Base-by-base conservation (phyloP, 768 basidiomycete genomes). In the Phanerochaete carnosa region DNA sequence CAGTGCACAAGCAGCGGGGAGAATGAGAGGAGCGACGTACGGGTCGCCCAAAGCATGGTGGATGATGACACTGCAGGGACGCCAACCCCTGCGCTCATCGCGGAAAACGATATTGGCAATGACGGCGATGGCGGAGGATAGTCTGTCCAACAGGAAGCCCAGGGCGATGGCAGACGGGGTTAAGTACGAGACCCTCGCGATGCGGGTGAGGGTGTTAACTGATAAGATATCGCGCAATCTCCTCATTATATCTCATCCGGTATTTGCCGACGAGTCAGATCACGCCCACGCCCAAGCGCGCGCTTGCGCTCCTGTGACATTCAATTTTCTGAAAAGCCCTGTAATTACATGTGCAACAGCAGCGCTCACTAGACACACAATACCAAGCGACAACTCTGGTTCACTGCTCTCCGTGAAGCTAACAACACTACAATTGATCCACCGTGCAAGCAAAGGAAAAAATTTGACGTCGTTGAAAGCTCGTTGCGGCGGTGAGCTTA, bases 21-120 rank as follows among this genome's bases (percentile, higher is more conserved):
- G 30, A 30, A 37, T 3, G 57, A 28, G 50, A 53, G 23, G 19
- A 45, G 67, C 22, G 37, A 64, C 74, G 57, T 77, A 89, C 90
- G 85, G 68, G 87, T 89, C 55, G 90, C 90, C 90, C 89, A 92
- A 57, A 92, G 77, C 2, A 82, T 84, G 9, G 82, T 74, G 13
- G 87, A 80, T 13, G 85, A 80, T 0, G 83, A 73, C 28, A 76
- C 70, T 43, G 70, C 64, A 16, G 74, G 67, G 11, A 70, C 65
- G n/a, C 74, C 67, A 1, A 71, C 68, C 29, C 74, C 61, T 52
- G 69, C 67, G 59, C 68, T 68, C 66, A 72, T 66, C 32, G 26
- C 39, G 55, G 45, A 35, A 26, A 3, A 54, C 30, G 22, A 19
- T 35, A 19, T 29, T 3, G 43, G 54, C 32, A 45, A 2, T 37